Conservation (phyloP, 805 yeast species). For the Saturnispora hagleri region DNA sequence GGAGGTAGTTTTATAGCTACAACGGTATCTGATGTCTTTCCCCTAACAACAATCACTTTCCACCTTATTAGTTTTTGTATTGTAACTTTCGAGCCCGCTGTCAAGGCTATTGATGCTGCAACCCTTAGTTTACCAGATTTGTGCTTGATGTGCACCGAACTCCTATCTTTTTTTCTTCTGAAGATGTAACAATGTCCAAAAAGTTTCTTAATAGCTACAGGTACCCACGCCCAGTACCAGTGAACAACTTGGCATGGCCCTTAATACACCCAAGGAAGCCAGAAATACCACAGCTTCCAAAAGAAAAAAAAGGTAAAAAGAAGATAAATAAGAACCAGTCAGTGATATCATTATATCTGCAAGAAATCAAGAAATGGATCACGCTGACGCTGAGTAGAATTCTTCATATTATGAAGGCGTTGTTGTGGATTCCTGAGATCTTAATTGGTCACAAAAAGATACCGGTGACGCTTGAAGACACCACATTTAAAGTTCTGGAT, state of each 20-base stretch:
- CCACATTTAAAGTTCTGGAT: slow-evolving; percentile 33
- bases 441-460: neutral
- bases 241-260: slow-evolving; percentile 2
- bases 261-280: neutral
- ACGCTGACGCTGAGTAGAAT: neutral
- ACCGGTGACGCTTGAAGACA: neutral
- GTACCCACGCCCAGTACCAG: slow-evolving; percentile 11
- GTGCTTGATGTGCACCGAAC: neutral
- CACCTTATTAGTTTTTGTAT: neutral
- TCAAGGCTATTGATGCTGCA: no score
- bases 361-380: neutral
- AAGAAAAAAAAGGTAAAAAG: neutral
- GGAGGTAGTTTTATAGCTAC: slow-evolving; percentile 25
- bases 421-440: neutral
- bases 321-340: neutral
- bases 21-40: slow-evolving; percentile 29
- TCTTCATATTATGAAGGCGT: neutral
- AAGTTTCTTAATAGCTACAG: slow-evolving; percentile 5
- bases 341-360: neutral
- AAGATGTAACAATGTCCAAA: slow-evolving; percentile 4
- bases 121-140: neutral
- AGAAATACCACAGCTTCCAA: neutral
- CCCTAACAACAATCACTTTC: neutral
- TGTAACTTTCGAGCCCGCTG: neutral
- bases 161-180: neutral